Base-by-base conservation (phyloP, 805 yeast species). In the Saturnispora kantuleensis region DNA sequence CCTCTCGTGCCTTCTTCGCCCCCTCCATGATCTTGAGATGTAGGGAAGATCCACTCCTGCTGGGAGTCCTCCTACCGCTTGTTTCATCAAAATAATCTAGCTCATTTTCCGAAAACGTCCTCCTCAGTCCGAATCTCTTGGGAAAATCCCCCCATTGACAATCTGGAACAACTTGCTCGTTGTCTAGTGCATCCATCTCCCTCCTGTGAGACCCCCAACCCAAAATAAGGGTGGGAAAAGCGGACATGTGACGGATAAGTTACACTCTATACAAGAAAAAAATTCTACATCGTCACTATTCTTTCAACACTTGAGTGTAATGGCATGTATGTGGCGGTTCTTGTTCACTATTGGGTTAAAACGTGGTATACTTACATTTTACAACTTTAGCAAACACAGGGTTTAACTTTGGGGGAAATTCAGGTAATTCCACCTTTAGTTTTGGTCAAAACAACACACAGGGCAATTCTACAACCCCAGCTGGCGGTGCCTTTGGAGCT, bases 61-160 rank as follows among this genome's bases (percentile, higher is more conserved):
- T 38, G 4, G 42, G 42, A n/a, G 37, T 32, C 34, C 62, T 47
- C 18, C 52, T 47, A 1, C 64, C 64, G 13, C 46, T 47, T 12
- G 65, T 60, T 30, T 63, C 64, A 52, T 77, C 76, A 58, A 78
- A 81, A 48, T 78, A 77, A 31, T 72, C 70, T 35, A 76, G 72
- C 53, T 81, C 88, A 17, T 73, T 73, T 50, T 80, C 88, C 2
- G 87, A 81, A 54, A 72, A 79, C 0, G 79, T 77, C 53, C 82
- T 66, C 10, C 74, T 67, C 35, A 76, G 54, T 44, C 42, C 46
- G 36, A 50, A 50, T 6, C 49, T 47, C 8, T 43, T 17, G 10
- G 54, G 44, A 8, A 56, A 49, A 13, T 56, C 54, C 21, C 48
- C 49, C 42, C 58, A 56, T 31, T 54, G 54, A 6, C 48, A 18